Base-by-base conservation (phyloP, 768 basidiomycete species). In the Russula foetens region DNA sequence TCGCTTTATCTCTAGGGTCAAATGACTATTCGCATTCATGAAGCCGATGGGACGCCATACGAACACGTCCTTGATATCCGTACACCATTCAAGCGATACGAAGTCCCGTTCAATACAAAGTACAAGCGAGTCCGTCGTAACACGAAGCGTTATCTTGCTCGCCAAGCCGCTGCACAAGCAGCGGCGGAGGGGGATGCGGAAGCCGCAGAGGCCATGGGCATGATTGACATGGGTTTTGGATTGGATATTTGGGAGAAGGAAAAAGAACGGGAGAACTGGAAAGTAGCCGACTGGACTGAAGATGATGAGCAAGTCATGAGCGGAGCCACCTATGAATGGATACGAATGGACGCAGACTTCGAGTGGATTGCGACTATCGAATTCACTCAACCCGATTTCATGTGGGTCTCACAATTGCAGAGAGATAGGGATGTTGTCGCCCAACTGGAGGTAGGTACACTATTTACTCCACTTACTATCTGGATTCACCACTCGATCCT, bases 301-400 rank as follows among this genome's bases (percentile, higher is more conserved):
- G 93, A 97, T 66, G 94, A 98, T 61, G 95, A 97, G 69, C 85
- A 88, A 61, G 78, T 81, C 45, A 96, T 98, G 92, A 86, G 88
- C 41, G 91, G 91, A 19, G 95, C 96, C 63, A 96, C 93, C 3
- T 99, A 98, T 73, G 97, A 99, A 74, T 99, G 96, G 96, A 98
- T 99, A 60, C 79, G 97, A 63, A 91, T 98, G 81, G 97, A 99
- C 69, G 94, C 97, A 17, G 97, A 99, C 71, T 95, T 97, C 71
- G 97, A 99, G 75, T 99, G 97, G 97, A 90, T 98, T 56, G 89
- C 92, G n/a, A 81, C 81, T 41, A 82, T 98, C 63, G 85, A 84
- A 63, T 98, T 96, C 64, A 90, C 95, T 53, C 93, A 98, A 75
- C 92, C 92, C 45, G 94, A 95, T 75, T 98, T 94, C 69, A 96